A percentile compares a stretch with the other conserved stretches of the same genome.
phyloP scores from a whole-genome alignment of 2,329 filamentous ascomycete species.

The Cyanodermella asteris region DNA sequence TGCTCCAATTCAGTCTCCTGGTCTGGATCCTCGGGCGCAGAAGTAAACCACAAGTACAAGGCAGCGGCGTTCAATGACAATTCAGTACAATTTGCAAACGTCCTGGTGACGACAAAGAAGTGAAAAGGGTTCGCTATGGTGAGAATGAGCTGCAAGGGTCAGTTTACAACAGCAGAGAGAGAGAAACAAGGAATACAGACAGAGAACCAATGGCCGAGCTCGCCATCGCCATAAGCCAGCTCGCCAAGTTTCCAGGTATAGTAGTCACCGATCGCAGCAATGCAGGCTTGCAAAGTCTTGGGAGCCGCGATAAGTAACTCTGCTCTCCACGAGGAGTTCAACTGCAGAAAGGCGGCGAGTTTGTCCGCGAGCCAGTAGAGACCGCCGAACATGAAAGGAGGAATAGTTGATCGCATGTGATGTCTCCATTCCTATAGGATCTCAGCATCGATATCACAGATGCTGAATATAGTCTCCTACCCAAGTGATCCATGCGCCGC shows the following conservation, averaged over 20 bases:
- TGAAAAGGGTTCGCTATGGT: constrained; percentile 71
- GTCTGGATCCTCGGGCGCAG: constrained; percentile 69
- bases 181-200: constrained; percentile 27
- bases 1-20: constrained; percentile 17
- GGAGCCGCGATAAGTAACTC: constrained; percentile 51
- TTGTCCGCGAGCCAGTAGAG: constrained; percentile 44
- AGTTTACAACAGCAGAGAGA: constrained; percentile 4
- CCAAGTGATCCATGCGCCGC: constrained; percentile 90
- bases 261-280: constrained; percentile 62
- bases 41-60: constrained; percentile 60
- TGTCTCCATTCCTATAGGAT: constrained; percentile 65
- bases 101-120: constrained; percentile 85
- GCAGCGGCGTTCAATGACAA: constrained; percentile 66
- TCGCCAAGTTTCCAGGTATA: constrained; percentile 69
- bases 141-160: constrained; percentile 37
- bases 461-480: constrained; percentile 24
- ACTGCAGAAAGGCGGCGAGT: constrained; percentile 31
- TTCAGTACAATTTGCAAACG: constrained; percentile 86
- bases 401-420: constrained; percentile 69
- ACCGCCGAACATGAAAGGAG: constrained; percentile 66
- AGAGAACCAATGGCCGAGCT: constrained; percentile 42
- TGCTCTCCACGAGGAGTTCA: constrained; percentile 35
- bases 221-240: constrained; percentile 46
- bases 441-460: constrained; percentile 3
- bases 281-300: constrained; percentile 50